A percentile compares a stretch with the other conserved stretches of the same genome.
Evolutionary conservation across 768 basidiomycete genomes (phyloP).

Genomic region (Lactarius evosmus): DNA sequence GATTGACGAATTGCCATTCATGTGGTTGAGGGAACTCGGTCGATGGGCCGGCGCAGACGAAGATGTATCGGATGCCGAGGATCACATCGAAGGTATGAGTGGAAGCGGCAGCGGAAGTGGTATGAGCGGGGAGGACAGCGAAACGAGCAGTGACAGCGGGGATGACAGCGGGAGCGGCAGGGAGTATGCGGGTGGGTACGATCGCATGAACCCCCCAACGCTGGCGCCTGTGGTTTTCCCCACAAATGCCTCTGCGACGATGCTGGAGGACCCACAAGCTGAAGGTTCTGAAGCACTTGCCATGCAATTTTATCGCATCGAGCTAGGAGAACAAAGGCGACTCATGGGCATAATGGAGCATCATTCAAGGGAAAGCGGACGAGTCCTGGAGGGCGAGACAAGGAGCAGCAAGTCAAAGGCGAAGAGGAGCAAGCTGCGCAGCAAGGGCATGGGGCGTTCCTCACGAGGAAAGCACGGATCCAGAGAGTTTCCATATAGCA

Average conservation of each 20-base stretch:
- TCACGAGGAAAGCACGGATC: conserved; percentile 25
- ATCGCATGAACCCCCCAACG: not conserved
- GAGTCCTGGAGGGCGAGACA: conserved; percentile 25
- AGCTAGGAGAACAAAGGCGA: conserved; percentile 84
- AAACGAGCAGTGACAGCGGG: conserved; percentile 25
- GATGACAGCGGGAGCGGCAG: conserved; percentile 16
- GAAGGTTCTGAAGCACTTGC: conserved; percentile 79
- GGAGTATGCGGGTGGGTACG: not conserved
- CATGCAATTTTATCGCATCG: conserved; percentile 90
- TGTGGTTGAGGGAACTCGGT: conserved; percentile 76
- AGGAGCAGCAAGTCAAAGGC: conserved; percentile 22
- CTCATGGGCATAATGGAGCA: conserved; percentile 90
- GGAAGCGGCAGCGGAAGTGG: conserved; percentile 26
- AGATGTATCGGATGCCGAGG: conserved; percentile 21
- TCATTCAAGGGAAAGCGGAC: conserved; percentile 63
- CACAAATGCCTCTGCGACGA: conserved; percentile 9
- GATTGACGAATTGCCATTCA: conserved; percentile 71
- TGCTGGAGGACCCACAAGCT: conserved; percentile 35
- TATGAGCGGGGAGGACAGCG: conserved; percentile 21
- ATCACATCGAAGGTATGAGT: conserved; percentile 13
- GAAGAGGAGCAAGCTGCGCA: conserved; percentile 30
- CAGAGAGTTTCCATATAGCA: conserved; percentile 74
- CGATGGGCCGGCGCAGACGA: conserved; percentile 40
- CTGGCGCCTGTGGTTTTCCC: conserved; percentile 8
- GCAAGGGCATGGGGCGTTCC: conserved; percentile 21